Conservation (phyloP, 2,329 filamentous ascomycete genomes). For the Microthyrium microscopicum region DNA sequence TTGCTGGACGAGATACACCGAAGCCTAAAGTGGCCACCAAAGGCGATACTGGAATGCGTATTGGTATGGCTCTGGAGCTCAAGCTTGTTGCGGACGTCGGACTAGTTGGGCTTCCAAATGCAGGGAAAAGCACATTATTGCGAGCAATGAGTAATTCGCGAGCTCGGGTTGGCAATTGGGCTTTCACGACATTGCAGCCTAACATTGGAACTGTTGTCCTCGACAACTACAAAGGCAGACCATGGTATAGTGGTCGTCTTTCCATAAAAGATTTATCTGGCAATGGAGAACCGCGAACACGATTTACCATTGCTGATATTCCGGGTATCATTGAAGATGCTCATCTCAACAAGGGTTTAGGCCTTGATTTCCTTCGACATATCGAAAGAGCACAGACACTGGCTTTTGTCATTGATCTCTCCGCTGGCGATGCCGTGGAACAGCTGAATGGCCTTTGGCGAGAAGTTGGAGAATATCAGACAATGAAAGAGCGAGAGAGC, state of each 20-base stretch:
- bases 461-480: conserved; percentile 80
- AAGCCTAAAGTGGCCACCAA: conserved; percentile 78
- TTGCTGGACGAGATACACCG: conserved; percentile 56
- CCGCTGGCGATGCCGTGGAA: conserved; percentile 58
- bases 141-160: conserved; percentile 77
- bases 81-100: conserved; percentile 93
- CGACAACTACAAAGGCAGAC: conserved; percentile 67
- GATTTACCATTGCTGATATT: conserved; percentile 90
- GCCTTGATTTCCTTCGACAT: conserved; percentile 81
- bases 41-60: conserved; percentile 60
- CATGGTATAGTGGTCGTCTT: too few species aligned
- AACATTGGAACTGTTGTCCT: conserved; percentile 93
- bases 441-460: conserved; percentile 74
- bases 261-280: conserved; percentile 35
- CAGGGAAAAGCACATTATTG: conserved; percentile 85
- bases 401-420: conserved; percentile 83
- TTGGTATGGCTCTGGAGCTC: conserved; percentile 75
- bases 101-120: conserved; percentile 86
- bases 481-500: conserved; percentile 36
- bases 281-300: conserved; percentile 40
- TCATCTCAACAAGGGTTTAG: conserved; percentile 79
- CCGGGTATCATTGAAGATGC: conserved; percentile 85
- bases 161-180: conserved; percentile 83
- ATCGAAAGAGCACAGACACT: conserved; percentile 87
- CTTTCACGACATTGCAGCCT: conserved; percentile 86